Percentiles rank a stretch among this genome's conserved stretches.
Conservation (phyloP, 208 protist species). For the Trypanosoma theileri region DNA sequence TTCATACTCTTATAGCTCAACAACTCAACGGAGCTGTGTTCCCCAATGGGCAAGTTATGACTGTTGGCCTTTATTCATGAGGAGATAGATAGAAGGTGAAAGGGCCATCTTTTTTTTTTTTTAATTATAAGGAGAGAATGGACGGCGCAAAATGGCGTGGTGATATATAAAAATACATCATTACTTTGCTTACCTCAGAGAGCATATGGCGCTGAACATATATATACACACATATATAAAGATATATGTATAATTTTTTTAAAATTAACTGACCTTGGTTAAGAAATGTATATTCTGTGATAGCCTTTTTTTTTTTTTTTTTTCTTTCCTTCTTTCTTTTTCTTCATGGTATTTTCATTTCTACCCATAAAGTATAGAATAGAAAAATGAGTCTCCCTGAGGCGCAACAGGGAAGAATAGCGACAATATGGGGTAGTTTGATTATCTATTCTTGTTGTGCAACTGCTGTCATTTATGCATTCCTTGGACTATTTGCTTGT, state of each 20-base stretch:
- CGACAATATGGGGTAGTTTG: constrained; percentile 49
- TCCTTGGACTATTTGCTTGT: constrained; percentile 62
- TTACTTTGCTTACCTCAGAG: no score
- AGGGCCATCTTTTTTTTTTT: background rate
- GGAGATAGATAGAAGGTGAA: background rate
- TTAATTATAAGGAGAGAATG: background rate
- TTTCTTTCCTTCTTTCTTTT: constrained; percentile 19
- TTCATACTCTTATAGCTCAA: constrained; percentile 67
- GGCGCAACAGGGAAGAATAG: constrained; percentile 5
- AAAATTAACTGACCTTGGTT: background rate
- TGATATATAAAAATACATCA: no score
- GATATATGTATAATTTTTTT: constrained; percentile 20
- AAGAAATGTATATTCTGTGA: background rate
- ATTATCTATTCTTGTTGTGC: constrained; percentile 58
- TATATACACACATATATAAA: constrained; percentile 20
- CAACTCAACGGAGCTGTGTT: constrained; percentile 78
- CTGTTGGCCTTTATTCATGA: constrained; percentile 69
- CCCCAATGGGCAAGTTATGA: constrained; percentile 68
- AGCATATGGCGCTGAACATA: no score
- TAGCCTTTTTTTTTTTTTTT: constrained; percentile 4
- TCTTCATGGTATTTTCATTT: constrained; percentile 10
- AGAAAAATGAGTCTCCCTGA: background rate
- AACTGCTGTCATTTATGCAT: constrained; percentile 55
- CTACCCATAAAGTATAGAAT: background rate
- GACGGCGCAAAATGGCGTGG: background rate